Evolutionary conservation across 345 rosid genomes (phyloP), one percentile per base, ranked within the genome.

Genomic region (Balakata baccata): DNA sequence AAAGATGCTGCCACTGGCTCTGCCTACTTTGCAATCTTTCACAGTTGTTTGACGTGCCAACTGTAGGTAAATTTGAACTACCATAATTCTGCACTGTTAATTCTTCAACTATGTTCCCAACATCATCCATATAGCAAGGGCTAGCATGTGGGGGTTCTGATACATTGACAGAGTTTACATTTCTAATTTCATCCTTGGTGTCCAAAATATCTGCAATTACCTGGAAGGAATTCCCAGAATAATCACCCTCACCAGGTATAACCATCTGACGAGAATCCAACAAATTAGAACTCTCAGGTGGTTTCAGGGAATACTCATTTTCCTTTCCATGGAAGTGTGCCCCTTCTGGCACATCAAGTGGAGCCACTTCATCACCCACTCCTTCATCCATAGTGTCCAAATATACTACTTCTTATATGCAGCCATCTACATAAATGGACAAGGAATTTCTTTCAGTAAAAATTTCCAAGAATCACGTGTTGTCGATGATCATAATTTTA

Each of bases 61-160:
- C 93, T 53, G 91, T 74, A 0, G 91, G 84, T 78, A 89, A 64
- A 57, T 85, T 90, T 51, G 86, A 82, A 63, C 85, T 82, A 39
- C 85, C 84, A 53, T 71, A 82, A 74, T 86, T 88, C 74, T 75
- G 82, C 66, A 88, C 88, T 50, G 87, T 89, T 85, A 96, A 80
- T 85, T 96, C 98, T 77, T 93, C 90, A 75, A 91, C 94, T 80
- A 90, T 79, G 74, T 79, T 87, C 20, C 85, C 89, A 0, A 64
- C 86, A 52, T 72, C 94, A 76, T 80, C 88, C 74, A 77, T 72
- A 4, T 60, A 57, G 59, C 39, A 84, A 58, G 71, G 81, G 66
- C 84, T 84, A 63, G 80, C 75, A 76, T 81, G 84, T 1, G 88
- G 77, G 54, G 65, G 85, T 20, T 85, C 93, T 4, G 80, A 72